These are phyloP conservation scores for Orychophragmus violaceus DNA, from an alignment of 345 rosid species.

Conservation along the genomic window DNA sequence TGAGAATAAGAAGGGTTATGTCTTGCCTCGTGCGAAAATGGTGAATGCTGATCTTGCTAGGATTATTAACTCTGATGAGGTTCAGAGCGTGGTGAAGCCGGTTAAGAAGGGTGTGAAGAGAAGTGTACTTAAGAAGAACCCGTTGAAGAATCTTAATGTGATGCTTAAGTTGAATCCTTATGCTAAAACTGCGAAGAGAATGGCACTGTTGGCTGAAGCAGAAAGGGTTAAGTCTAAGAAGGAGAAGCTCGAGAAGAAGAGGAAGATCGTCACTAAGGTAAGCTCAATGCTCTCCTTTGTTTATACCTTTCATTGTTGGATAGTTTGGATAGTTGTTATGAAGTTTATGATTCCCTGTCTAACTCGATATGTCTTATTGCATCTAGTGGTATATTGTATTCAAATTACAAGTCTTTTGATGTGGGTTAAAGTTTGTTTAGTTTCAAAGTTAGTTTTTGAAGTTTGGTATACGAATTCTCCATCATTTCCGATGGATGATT, in stretches of 20 bases:
- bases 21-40: conserved; percentile 86
- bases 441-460: not conserved
- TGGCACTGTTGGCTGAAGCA: conserved; percentile 88
- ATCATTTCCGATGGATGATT: not conserved
- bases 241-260: conserved; percentile 94
- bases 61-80: conserved; percentile 93
- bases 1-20: conserved; percentile 88
- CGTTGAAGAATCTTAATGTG: conserved; percentile 73
- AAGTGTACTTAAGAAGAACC: conserved; percentile 86
- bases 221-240: conserved; percentile 89
- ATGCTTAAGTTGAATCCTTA: conserved; percentile 88
- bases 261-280: conserved; percentile 73
- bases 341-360: not conserved
- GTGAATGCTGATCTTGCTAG: conserved; percentile 90
- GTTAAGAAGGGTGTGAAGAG: conserved; percentile 65
- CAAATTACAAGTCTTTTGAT: not conserved
- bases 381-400: not conserved
- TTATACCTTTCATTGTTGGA: not conserved
- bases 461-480: not conserved
- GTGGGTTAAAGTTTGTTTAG: not conserved
- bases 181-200: conserved; percentile 94
- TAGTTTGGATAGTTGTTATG: too few relatives aligned
- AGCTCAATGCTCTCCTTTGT: not conserved
- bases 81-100: conserved; percentile 86
- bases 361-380: not conserved